Base-by-base conservation (phyloP, 225 moss, liverwort and hornwort species). In the Pseudoscleropodium purum region DNA sequence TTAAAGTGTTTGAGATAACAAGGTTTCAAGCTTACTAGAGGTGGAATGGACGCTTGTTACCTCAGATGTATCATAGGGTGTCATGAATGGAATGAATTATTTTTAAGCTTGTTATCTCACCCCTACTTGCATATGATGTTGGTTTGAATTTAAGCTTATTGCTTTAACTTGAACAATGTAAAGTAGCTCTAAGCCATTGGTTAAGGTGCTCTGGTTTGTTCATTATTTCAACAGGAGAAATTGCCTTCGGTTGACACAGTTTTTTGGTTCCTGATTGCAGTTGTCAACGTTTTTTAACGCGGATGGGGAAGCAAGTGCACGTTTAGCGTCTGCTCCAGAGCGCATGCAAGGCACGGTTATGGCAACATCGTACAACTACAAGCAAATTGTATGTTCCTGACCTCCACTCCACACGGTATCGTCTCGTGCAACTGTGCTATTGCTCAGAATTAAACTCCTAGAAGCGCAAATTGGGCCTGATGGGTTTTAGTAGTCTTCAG, bases 261-360 rank as follows among this genome's bases (percentile, higher is more conserved):
- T 68, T 86, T 70, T 36, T 52, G 51, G 66, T 83, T 68, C 60
- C 76, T 86, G 65, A 61, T 84, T 66, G 75, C 89, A 95, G 95
- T 90, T 95, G 82, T 87, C 92, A 79, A 84, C 78, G 6, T 82
- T 88, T 86, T 95, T 95, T 49, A 78, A 43, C 29, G 91, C 56
- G 43, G 92, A 92, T 59, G 91, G 89, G 79, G 92, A 95, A 89
- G 92, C 89, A 57, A 92, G 90, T 74, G 90, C 91, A 51, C 89
- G 86, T 60, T 92, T 95, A 90, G 95, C 95, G 72, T 89, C 87
- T 81, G 91, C 95, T 88, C 91, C 92, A 54, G 95, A 95, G 86
- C 93, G 89, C 75, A 37, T 87, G 65, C 95, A 95, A 92, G 95
- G 95, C 91, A 93, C 93, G 47, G 95, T 95, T 36, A 86, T 81